Evolutionary conservation across 306 rosid genomes (phyloP).

Genomic region (Sophora flavescens): DNA sequence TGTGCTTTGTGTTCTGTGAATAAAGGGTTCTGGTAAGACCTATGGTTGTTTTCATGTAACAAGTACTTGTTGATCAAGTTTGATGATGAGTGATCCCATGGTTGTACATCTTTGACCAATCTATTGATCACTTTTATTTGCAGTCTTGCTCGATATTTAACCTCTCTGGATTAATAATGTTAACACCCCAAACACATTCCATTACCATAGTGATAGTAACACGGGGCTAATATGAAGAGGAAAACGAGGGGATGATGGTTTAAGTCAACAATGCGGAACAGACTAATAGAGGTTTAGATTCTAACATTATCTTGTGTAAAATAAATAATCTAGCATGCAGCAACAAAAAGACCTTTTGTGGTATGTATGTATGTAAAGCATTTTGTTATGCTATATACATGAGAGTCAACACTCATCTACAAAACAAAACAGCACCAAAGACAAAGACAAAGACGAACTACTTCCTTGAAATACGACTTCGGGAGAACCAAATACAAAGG

Average conservation of each 20-base stretch:
- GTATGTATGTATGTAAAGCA: background rate
- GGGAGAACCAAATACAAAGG: background rate
- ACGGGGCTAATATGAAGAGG: background rate
- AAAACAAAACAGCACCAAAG: background rate
- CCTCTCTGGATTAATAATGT: background rate
- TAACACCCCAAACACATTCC: background rate
- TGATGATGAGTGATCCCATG: background rate
- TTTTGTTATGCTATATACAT: background rate
- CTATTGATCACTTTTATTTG: background rate
- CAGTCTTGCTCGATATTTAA: background rate
- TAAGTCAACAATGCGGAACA: background rate
- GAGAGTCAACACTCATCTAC: background rate
- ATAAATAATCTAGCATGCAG: background rate
- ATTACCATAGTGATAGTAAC: too few relatives aligned
- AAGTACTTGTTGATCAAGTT: conserved; percentile 13
- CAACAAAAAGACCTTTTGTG: background rate
- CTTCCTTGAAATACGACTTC: background rate
- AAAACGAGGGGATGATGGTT: background rate
- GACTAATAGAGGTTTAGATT: background rate
- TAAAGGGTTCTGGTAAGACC: conserved; percentile 29
- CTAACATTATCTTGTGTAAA: background rate
- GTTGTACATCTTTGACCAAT: conserved; percentile 1
- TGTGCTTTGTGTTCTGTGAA: conserved; percentile 35
- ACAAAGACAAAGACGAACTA: background rate
- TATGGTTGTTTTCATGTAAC: background rate